Percentiles rank a stretch among this genome's conserved stretches.
phyloP scores from a whole-genome alignment of 2,329 filamentous ascomycete species.

The Madurella mycetomatis region DNA sequence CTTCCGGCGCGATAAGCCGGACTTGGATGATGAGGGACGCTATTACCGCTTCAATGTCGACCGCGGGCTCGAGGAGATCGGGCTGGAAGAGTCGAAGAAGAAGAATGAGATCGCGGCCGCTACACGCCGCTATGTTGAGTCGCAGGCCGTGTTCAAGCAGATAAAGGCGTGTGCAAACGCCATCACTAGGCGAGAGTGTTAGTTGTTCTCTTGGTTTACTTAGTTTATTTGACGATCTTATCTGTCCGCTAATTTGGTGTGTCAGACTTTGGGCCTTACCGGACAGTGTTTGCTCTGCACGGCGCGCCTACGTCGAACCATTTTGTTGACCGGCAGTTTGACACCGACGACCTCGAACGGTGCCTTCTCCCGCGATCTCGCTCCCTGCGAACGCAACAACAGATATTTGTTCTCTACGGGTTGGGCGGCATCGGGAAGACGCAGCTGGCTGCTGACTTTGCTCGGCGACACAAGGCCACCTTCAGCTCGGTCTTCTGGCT shows the following conservation, averaged over 20 bases:
- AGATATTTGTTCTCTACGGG: constrained; percentile 20
- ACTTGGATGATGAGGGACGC: constrained; percentile 30
- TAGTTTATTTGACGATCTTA: constrained; percentile 1
- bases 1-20: constrained; percentile 33
- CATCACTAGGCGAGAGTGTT: constrained; percentile 18
- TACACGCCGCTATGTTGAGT: constrained; percentile 19
- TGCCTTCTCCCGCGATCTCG: constrained; percentile 20
- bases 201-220: constrained; percentile 12
- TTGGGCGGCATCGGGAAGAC: constrained; percentile 22
- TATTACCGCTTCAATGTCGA: constrained; percentile 44
- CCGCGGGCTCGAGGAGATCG: constrained; percentile 37
- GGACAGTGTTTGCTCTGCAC: constrained; percentile 17
- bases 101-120: constrained; percentile 29
- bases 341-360: constrained; percentile 18
- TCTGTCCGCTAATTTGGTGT: constrained; percentile 1
- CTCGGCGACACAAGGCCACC: constrained; percentile 18
- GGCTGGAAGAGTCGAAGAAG: constrained; percentile 36
- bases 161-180: constrained; percentile 22
- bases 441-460: constrained; percentile 22
- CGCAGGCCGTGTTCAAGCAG: constrained; percentile 18
- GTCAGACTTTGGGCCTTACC: constrained; percentile 17
- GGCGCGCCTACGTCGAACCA: constrained; percentile 21
- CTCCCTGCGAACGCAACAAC: constrained; percentile 6
- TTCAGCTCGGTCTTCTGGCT: constrained; percentile 34
- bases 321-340: constrained; percentile 20